These are phyloP conservation scores for Colletotrichum horii DNA, from an alignment of 2,329 filamentous ascomycete genomes.

Conservation along the genomic window DNA sequence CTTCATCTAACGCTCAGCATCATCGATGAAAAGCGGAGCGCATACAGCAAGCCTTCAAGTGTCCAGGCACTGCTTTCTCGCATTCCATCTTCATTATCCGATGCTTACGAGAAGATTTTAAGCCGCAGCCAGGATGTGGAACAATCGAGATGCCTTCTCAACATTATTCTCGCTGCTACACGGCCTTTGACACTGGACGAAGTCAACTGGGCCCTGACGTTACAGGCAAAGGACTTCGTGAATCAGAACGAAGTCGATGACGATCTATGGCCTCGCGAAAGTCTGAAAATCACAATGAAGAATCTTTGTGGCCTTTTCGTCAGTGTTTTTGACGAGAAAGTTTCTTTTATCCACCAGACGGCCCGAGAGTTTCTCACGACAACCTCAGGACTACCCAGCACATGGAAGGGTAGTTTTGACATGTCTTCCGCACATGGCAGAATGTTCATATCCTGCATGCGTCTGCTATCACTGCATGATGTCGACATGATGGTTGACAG, in stretches of 20 bases:
- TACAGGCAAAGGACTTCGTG: background rate
- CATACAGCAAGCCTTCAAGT: background rate
- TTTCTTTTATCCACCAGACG: background rate
- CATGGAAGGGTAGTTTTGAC: background rate
- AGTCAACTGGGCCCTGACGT: background rate
- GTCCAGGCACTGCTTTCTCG: rapidly evolving
- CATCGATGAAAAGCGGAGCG: constrained; percentile 24
- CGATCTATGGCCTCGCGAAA: rapidly evolving
- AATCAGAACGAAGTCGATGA: rapidly evolving
- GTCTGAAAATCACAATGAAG: rapidly evolving
- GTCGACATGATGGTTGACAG: background rate
- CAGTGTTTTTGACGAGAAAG: background rate
- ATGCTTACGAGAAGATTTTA: background rate
- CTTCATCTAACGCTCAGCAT: constrained; percentile 36
- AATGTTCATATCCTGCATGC: background rate
- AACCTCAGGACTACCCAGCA: rapidly evolving
- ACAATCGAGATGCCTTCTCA: background rate
- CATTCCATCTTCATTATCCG: background rate
- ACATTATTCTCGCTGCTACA: background rate
- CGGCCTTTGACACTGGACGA: background rate
- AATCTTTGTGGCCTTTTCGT: background rate
- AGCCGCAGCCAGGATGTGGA: background rate
- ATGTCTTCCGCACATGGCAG: background rate
- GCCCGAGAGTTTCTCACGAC: background rate
- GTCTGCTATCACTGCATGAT: background rate